Evolutionary conservation across 2,329 filamentous ascomycete genomes (phyloP).

Genomic region (Cordyceps tenuipes): DNA sequence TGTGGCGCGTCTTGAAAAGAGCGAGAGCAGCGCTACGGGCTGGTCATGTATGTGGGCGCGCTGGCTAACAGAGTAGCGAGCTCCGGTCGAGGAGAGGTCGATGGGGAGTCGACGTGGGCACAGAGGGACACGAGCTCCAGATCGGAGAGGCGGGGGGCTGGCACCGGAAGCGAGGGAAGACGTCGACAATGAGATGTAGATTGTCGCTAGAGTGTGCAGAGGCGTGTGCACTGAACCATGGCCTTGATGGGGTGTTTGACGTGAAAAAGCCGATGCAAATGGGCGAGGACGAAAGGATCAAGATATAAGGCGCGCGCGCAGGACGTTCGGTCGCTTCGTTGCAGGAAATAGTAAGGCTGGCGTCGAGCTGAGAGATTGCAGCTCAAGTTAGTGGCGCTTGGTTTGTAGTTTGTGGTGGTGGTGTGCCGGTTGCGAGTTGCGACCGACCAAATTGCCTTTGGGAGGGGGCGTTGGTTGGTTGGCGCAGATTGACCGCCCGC

Average conservation of each 20-base stretch:
- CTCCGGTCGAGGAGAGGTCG: neutral
- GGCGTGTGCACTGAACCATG: neutral
- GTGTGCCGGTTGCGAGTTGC: neutral
- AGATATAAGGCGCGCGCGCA: neutral
- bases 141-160: neutral
- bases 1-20: neutral
- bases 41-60: neutral
- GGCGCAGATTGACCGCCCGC: neutral
- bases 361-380: neutral
- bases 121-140: neutral
- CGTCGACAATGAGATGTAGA: neutral
- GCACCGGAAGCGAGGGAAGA: neutral
- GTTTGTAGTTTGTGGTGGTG: neutral
- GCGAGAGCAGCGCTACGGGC: neutral
- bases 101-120: neutral
- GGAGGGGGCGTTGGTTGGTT: neutral
- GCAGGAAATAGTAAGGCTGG: neutral
- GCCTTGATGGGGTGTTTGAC: neutral
- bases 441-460: neutral
- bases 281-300: neutral
- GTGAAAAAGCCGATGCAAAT: neutral
- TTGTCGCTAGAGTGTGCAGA: neutral
- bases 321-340: neutral
- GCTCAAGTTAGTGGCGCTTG: neutral
- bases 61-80: neutral